These are phyloP conservation scores for Camellia granthamiana DNA, from an alignment of 148 eudicot species.

Conservation along the genomic window DNA sequence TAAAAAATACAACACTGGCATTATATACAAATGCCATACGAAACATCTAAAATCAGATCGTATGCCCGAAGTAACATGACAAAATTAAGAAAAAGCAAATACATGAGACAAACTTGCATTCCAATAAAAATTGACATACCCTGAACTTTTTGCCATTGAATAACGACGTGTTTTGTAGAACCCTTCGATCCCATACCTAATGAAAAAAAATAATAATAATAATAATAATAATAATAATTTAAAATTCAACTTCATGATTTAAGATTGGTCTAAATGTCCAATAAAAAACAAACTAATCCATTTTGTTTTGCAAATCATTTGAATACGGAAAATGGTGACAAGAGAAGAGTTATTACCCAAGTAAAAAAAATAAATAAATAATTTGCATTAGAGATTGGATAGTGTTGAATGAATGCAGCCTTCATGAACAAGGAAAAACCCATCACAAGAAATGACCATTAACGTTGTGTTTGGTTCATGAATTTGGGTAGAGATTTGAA, in stretches of 20 bases:
- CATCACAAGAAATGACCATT: no score
- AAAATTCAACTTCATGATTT: no score
- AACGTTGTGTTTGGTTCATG: no score
- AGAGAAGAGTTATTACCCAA: not conserved
- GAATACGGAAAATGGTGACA: no score
- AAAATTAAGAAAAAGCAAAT: not conserved
- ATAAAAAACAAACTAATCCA: not conserved
- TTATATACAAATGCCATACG: not conserved
- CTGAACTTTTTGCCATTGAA: conserved; percentile 81
- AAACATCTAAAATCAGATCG: not conserved
- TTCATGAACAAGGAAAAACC: no score
- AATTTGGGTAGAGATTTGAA: no score
- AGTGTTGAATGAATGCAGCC: no score
- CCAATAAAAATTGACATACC: conserved; percentile 39
- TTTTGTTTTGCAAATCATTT: no score
- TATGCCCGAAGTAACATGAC: not conserved
- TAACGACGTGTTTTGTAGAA: conserved; percentile 51
- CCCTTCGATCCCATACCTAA: conserved; percentile 75
- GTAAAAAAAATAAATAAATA: no score
- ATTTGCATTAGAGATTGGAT: no score
- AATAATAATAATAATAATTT: not conserved
- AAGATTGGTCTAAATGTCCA: not conserved
- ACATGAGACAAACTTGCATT: not conserved
- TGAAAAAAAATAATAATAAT: not conserved
- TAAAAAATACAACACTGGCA: not conserved